A percentile compares a stretch with the other conserved stretches of the same genome.
These are phyloP conservation scores for Suillus ampliporus DNA, from an alignment of 768 basidiomycete genomes.

Conservation along the genomic window DNA sequence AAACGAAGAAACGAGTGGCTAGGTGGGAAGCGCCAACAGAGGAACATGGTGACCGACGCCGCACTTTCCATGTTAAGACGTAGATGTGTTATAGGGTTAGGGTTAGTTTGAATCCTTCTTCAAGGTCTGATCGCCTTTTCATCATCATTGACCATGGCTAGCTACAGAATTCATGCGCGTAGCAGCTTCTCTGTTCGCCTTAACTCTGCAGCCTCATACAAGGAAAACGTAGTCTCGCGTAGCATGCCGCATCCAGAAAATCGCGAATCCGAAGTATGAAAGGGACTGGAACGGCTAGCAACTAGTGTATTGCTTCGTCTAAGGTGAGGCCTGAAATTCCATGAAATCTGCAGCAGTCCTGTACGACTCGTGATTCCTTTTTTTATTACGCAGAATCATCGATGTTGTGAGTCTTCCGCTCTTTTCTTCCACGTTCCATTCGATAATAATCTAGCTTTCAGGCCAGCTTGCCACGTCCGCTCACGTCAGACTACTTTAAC, in stretches of 20 bases:
- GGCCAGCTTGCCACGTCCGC: background rate
- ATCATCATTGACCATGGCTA: too few species aligned
- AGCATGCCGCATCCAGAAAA: too few species aligned
- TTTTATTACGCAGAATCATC: background rate
- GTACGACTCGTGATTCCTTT: background rate
- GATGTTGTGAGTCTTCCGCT: background rate
- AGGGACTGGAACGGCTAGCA: too few species aligned
- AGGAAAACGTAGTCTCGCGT: too few species aligned
- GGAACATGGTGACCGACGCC: conserved; percentile 1
- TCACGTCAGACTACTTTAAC: background rate
- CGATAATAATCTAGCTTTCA: background rate
- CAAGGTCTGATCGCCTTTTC: too few species aligned
- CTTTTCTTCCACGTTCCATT: background rate
- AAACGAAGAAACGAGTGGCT: conserved; percentile 10
- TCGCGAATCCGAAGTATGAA: too few species aligned
- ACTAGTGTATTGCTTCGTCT: too few species aligned
- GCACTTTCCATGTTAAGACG: conserved; percentile 6
- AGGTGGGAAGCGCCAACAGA: conserved; percentile 22
- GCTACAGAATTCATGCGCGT: too few species aligned
- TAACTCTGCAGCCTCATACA: too few species aligned
- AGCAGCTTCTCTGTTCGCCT: too few species aligned
- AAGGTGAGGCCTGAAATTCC: too few species aligned
- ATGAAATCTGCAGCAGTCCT: background rate
- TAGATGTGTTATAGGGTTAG: conserved; percentile 27
- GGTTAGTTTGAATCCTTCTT: conserved; percentile 25